Conservation (phyloP, 805 yeast genomes). For the Lipomyces anomalus region DNA sequence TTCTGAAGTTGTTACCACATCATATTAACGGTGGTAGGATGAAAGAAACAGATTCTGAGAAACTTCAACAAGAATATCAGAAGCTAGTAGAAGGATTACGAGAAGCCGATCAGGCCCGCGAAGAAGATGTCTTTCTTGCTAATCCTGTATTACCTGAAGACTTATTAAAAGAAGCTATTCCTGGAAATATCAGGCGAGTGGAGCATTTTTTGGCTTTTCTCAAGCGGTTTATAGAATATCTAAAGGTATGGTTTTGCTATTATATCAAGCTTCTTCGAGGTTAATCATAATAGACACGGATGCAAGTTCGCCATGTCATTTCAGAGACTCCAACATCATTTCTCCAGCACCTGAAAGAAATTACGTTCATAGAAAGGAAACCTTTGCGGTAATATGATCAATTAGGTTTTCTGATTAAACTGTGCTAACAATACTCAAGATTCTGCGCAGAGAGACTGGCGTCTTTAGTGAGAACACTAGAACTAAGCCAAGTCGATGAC, state of each 20-base stretch:
- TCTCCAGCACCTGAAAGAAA: conserved; percentile 83
- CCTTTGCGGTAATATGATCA: conserved; percentile 47
- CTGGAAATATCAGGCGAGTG: conserved; percentile 95
- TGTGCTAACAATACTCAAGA: conserved; percentile 33
- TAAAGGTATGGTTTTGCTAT: conserved; percentile 43
- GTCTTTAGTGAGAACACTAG: conserved; percentile 80
- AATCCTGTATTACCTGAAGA: conserved; percentile 86
- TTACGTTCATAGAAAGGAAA: conserved; percentile 87
- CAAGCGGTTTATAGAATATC: conserved; percentile 86
- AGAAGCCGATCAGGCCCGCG: conserved; percentile 63
- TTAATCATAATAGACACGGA: conserved; percentile 52
- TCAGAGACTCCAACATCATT: conserved; percentile 97
- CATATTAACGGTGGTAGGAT: conserved; percentile 35
- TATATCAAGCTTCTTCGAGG: not conserved
- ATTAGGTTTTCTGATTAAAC: not conserved
- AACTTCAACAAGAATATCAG: conserved; percentile 84
- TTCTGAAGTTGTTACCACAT: not conserved
- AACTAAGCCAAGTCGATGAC: conserved; percentile 82
- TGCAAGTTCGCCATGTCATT: conserved; percentile 95
- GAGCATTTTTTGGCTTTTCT: conserved; percentile 94
- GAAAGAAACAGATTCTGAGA: conserved; percentile 73
- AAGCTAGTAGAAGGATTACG: conserved; percentile 84
- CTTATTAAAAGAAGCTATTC: conserved; percentile 83
- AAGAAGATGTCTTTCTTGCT: conserved; percentile 66
- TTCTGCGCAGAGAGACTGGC: conserved; percentile 91